These are phyloP conservation scores for Rhododendron griersonianum DNA, from an alignment of 148 eudicot species.

Conservation along the genomic window DNA sequence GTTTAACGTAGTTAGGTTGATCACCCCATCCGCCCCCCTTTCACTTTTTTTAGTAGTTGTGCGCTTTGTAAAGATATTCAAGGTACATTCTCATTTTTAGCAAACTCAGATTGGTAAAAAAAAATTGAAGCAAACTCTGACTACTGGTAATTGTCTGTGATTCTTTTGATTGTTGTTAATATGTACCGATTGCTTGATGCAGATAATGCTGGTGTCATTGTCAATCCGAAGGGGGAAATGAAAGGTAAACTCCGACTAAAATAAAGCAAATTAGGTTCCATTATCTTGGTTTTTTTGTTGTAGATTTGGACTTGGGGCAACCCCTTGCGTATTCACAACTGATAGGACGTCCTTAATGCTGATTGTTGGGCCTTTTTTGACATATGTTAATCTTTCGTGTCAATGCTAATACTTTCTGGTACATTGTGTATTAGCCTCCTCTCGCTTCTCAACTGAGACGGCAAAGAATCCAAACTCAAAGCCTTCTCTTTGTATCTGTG, in stretches of 20 bases:
- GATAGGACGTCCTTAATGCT: not conserved
- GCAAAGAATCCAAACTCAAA: not conserved
- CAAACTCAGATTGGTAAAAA: not conserved
- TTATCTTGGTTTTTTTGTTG: not conserved
- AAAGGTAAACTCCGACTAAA: not conserved
- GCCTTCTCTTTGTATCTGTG: not conserved
- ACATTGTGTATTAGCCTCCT: not conserved
- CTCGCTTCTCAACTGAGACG: not conserved
- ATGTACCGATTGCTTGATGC: not conserved
- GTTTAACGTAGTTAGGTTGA: not conserved
- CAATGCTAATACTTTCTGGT: not conserved
- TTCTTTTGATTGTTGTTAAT: not conserved
- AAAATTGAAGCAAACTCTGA: not conserved
- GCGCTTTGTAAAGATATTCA: not conserved
- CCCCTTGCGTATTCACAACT: not conserved
- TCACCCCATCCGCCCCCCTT: not conserved
- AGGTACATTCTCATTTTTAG: not conserved
- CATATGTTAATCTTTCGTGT: not conserved
- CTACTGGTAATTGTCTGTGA: not conserved
- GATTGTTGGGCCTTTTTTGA: not conserved
- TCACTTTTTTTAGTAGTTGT: not conserved
- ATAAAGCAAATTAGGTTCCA: not conserved
- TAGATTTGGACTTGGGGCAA: not conserved
- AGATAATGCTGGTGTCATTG: constrained; percentile 53
- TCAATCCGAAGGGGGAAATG: constrained; percentile 30